These are phyloP conservation scores for Ogataea kodamae DNA, from an alignment of 805 yeast genomes.

Conservation along the genomic window DNA sequence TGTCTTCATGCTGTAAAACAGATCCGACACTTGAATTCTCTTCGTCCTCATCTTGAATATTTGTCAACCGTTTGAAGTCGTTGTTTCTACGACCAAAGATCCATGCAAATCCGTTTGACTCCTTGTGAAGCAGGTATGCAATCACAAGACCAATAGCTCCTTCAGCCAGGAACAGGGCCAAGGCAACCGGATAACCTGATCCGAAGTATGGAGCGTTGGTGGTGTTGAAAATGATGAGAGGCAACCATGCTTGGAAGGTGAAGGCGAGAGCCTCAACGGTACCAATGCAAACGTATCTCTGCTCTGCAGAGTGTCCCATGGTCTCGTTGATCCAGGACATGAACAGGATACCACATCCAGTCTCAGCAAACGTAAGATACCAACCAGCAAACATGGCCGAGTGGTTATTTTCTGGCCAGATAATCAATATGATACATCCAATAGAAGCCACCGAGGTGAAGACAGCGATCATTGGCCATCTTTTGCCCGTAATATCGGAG, in stretches of 20 bases:
- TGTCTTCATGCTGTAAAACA: not conserved
- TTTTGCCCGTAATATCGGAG: conserved; percentile 29
- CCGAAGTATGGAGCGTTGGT: conserved; percentile 34
- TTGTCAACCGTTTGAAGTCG: conserved; percentile 6
- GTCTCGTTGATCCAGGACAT: conserved; percentile 32
- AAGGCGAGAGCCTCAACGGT: conserved; percentile 32
- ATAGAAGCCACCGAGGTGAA: conserved; percentile 18
- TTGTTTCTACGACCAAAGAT: conserved; percentile 16
- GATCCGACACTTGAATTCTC: not conserved
- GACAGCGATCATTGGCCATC: conserved; percentile 29
- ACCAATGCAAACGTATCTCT: conserved; percentile 29
- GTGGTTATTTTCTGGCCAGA: conserved; percentile 19
- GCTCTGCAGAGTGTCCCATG: conserved; percentile 26
- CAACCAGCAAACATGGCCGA: conserved; percentile 26
- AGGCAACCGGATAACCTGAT: conserved; percentile 30
- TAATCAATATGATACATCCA: conserved; percentile 20
- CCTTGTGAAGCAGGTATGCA: conserved; percentile 12
- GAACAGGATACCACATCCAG: conserved; percentile 22
- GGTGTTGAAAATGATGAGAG: conserved; percentile 33
- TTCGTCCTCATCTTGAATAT: conserved; percentile 3
- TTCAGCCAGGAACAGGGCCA: conserved; percentile 17
- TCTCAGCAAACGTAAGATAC: conserved; percentile 23
- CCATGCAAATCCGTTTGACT: conserved; percentile 13
- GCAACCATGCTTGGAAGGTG: conserved; percentile 35
- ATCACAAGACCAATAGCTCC: conserved; percentile 16